Evolutionary conservation across 352 stramenopile species (phyloP), one percentile per base, ranked within the genome.

Genomic region (Pythium phragmiticola): DNA sequence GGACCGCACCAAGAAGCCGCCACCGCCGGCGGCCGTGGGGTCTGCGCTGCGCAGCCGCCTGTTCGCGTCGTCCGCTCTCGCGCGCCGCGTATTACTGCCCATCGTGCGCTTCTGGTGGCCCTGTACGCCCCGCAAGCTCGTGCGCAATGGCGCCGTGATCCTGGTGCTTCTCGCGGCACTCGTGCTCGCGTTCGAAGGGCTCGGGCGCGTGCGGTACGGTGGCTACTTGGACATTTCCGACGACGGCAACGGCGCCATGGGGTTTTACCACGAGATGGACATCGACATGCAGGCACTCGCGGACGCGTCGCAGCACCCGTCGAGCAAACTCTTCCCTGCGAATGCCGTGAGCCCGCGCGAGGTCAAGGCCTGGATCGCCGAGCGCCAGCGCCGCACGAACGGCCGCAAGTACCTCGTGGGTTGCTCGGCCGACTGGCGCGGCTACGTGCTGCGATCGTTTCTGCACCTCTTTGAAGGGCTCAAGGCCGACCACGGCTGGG

Each of bases 231-330:
- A 66, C 12, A 26, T 52, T 3, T 33, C 57, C 17, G 65, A 72
- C 7, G 52, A 64, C 6, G 69, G 78, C 47, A 87, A 88, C 42
- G 75, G 77, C 11, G 75, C 77, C 46, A 62, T 88, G 54, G 82
- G 82, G 7, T 91, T 91, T 50, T 91, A 91, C 65, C 82, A 91
- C 56, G 82, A 91, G 61, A 91, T 91, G 80, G 78, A 89, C 60
- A 65, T 89, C 17, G 77, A 89, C 56, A 91, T 89, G 82, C 69
- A 79, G 49, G 50, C 57, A 17, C 64, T 91, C 3, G 73, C 64
- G 8, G 69, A 78, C 23, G 60, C 64, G 5, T 77, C 77, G 0
- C 58, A 70, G 28, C 69, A 69, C 23, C 66, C 77, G 0, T 13
- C 73, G 5, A 80, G 69, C 17, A 77, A 80, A 42, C 46, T 89